A percentile compares a stretch with the other conserved stretches of the same genome.
Evolutionary conservation across 1,284 basidiomycete genomes (phyloP).

Genomic region (Chiua sp.): DNA sequence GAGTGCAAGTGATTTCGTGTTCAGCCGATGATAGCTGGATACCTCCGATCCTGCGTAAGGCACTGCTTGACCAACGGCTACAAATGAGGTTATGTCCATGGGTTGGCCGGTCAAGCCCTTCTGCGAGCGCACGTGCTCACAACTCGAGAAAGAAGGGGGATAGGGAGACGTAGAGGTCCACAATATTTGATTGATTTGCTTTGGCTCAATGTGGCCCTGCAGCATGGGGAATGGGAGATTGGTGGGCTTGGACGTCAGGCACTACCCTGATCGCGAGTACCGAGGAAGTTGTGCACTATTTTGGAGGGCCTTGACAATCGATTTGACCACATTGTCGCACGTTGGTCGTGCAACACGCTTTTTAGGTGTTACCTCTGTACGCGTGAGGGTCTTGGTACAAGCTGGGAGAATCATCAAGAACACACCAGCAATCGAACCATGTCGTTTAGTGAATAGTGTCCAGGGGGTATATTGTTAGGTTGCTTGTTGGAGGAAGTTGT

Average conservation of each 20-base stretch:
- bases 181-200: no score
- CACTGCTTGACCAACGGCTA: background rate
- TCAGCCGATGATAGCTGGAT: background rate
- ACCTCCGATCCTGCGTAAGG: background rate
- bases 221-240: no score
- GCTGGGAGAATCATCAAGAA: background rate
- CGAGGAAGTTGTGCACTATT: background rate
- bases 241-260: no score
- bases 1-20: background rate
- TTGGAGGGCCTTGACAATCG: background rate
- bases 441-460: no score
- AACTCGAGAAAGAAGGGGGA: background rate
- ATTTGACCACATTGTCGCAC: background rate
- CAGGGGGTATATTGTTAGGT: no score
- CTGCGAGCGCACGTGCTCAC: background rate
- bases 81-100: no score
- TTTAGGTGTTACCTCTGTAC: background rate
- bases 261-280: background rate
- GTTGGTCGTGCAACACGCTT: background rate
- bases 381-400: background rate
- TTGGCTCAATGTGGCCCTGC: no score
- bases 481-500: no score
- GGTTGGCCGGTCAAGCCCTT: no score
- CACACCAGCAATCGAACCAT: no score
- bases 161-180: background rate